Evolutionary conservation across 1,284 basidiomycete species (phyloP), one percentile per base, ranked within the genome.

Genomic region (Tetrapyrgos nigripes): DNA sequence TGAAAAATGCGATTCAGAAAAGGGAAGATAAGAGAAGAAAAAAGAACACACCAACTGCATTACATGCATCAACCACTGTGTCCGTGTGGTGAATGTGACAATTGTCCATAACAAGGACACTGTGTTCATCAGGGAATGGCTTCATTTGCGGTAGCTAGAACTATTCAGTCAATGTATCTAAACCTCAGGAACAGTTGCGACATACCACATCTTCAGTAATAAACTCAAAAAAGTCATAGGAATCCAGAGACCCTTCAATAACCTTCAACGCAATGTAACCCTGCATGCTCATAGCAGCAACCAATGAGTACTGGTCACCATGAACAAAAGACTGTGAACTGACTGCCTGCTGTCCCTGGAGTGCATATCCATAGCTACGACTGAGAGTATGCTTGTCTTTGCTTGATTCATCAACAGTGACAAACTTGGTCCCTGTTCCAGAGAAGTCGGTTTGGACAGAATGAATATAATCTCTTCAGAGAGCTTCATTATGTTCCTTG

Each of bases 221-320:
- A 29, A 68, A 72, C 28, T 68, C 52, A 44, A 63, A 61, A 55
- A 73, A 73, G 9, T 55, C 53, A 2, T 62, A 51, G 8, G 59
- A 44, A 29, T 69, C 64, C 33, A 71, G 50, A 2, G 70, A 74
- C 5, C 70, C 72, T 44, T 65, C 62, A 2, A 73, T 60, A 13
- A 68, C 66, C 26, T 58, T 58, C 0, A 58, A 37, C 0, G 67
- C 62, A 26, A 69, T 59, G 40, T 71, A 71, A 5, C 71, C 68
- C 23, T 68, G 48, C 1, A 50, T 50, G 1, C 62, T 66, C 27
- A 73, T 59, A 2, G 65, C 70, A 8, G 69, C 62, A 2, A 68
- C 56, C 2, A 73, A 40, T 4, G 62, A 65, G 31, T 69, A 73
- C 0, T 59, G 44, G 10, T 64, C 57, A 2, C 66, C 68, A 14